Evolutionary conservation across 371 early-diverging fungal genomes (phyloP).

Genomic region (Mucor velutinosus): DNA sequence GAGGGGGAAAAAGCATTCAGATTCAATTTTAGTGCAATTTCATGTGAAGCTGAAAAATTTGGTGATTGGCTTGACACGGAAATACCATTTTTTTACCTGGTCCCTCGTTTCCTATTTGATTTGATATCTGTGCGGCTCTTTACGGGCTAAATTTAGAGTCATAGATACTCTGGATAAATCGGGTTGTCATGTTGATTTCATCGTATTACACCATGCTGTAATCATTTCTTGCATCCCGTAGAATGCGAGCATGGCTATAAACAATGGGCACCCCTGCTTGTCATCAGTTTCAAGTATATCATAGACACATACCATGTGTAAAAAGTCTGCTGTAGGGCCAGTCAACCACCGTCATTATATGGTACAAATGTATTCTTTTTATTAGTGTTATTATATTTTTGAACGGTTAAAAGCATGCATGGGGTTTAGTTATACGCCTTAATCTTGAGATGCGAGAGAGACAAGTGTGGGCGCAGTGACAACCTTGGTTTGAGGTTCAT

Average conservation of each 20-base stretch:
- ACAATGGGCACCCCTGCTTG: neutral
- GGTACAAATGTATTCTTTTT: neutral
- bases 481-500: constrained; percentile 41
- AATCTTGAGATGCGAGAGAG: constrained; percentile 10
- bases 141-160: neutral
- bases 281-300: too few species aligned
- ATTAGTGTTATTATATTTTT: neutral
- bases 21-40: neutral
- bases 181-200: neutral
- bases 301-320: too few species aligned
- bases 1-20: neutral
- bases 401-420: neutral
- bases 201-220: neutral
- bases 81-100: neutral
- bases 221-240: too few species aligned
- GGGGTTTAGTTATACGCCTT: neutral
- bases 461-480: constrained; percentile 33
- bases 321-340: too few species aligned
- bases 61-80: neutral
- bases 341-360: too few species aligned
- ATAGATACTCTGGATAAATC: neutral
- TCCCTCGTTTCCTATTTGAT: neutral
- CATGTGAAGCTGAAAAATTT: constrained; percentile 1
- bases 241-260: too few species aligned
- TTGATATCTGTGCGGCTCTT: neutral